Base-by-base conservation (phyloP, 768 basidiomycete species). In the Boletus rubescentipes region DNA sequence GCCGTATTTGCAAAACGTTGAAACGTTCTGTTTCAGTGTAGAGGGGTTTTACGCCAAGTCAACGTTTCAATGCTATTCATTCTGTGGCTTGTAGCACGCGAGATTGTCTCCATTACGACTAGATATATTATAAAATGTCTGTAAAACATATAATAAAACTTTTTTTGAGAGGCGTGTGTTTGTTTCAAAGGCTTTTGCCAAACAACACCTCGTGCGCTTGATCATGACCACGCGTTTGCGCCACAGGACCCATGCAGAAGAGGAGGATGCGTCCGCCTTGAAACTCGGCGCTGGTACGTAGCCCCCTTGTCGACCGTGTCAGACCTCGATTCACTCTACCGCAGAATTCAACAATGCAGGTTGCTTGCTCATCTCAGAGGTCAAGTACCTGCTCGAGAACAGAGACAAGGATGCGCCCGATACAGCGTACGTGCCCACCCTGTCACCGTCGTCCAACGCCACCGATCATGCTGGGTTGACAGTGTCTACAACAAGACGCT, bases 401-500 rank as follows among this genome's bases (percentile, higher is more conserved):
- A 77, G 90, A 61, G 86, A 91, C 72, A 89, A 92, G 71, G 88
- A 90, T 63, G 88, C 89, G 2, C 91, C 91, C 9, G 91, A 92
- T 64, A 93, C 91, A 52, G 82, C 85, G 93, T 93, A 66, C 55
- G 86, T 50, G 4, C 29, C 16, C 7, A 6, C 26, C 26, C 26
- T 26, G 26, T 26, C 6, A 14, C n/a, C 38, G 32, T 15, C 31
- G 14, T 21, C 38, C 9, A 5, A 23, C 5, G 37, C 32, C 7
- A 10, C n/a, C n/a, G n/a, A n/a, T 9, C 23, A 42, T 31, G 9
- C 5, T 8, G 21, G 1, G 0, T 60, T 10, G 29, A 32, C 51
- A 95, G 92, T 29, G 92, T 96, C 12, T 96, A 92, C 71, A 93
- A 93, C 72, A 95, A 95, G 70, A 93, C 93, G 1, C 75, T 91